Evolutionary conservation across 192 early-diverging fungal species (phyloP).

Genomic region (Kickxella alabastrina): DNA sequence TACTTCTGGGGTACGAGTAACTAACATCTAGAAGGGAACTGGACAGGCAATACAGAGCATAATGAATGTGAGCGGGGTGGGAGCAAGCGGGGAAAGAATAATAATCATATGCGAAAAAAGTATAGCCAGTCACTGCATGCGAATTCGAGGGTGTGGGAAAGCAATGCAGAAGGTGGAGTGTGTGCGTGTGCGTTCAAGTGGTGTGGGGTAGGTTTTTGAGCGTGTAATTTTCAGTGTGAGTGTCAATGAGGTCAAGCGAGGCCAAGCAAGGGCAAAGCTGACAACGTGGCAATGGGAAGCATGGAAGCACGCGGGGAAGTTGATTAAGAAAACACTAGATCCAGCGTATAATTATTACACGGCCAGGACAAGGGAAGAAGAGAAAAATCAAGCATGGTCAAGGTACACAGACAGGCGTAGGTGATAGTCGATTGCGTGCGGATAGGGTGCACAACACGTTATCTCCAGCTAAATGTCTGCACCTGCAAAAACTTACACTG

Average conservation of each 20-base stretch:
- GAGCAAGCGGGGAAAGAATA: conserved; percentile 4
- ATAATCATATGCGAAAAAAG: conserved; percentile 3
- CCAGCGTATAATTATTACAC: not conserved
- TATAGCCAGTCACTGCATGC: too few species aligned
- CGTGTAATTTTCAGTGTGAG: too few species aligned
- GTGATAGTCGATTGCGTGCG: too few species aligned
- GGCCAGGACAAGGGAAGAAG: not conserved
- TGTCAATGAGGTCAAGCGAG: not conserved
- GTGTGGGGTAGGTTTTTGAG: too few species aligned
- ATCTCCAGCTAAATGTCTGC: too few species aligned
- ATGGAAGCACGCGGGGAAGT: conserved; percentile 9
- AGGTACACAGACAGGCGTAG: too few species aligned
- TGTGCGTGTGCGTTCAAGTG: conserved; percentile 1
- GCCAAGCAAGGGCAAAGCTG: not conserved
- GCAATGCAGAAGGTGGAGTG: conserved; percentile 7
- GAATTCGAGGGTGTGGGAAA: conserved; percentile 4
- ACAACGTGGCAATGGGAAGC: conserved; percentile 4
- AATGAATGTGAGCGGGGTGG: conserved; percentile 17
- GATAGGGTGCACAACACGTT: too few species aligned
- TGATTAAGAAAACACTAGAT: conserved; percentile 5
- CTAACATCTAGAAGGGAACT: not conserved
- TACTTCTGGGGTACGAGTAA: too few species aligned
- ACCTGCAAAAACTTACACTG: too few species aligned
- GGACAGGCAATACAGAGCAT: not conserved
- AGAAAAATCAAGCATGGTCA: not conserved